phyloP scores from a whole-genome alignment of 202 grass and related monocot genomes.

The Bolboschoenoplectus hybrid region DNA sequence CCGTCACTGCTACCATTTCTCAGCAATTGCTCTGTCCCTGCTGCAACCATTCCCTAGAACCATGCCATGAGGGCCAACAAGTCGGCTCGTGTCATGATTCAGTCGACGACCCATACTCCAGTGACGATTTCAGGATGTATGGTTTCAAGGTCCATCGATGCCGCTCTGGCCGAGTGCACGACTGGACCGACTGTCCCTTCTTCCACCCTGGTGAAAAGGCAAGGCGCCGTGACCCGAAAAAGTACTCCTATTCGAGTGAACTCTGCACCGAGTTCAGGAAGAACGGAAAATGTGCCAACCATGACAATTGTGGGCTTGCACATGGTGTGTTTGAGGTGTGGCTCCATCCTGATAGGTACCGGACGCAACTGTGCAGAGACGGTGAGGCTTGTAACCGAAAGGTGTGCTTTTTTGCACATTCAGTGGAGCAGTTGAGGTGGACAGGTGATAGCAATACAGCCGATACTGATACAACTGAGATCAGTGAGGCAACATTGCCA shows the following conservation, averaged over 20 bases:
- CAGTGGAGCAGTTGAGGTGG: slow-evolving; percentile 53
- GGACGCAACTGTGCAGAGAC: slow-evolving; percentile 69
- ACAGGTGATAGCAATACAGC: no score
- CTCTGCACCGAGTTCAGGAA: no score
- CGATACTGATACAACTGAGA: neutral
- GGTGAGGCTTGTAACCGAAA: slow-evolving; percentile 54
- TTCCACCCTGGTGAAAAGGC: slow-evolving; percentile 71
- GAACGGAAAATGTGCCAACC: no score
- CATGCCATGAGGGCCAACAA: neutral
- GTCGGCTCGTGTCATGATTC: neutral
- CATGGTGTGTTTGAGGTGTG: no score
- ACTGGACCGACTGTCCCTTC: slow-evolving; percentile 68
- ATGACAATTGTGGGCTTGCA: no score
- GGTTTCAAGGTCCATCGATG: slow-evolving; percentile 70
- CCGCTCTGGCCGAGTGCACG: slow-evolving; percentile 49
- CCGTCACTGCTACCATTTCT: no score
- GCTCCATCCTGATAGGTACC: slow-evolving; percentile 36
- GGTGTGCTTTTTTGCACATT: slow-evolving; percentile 75
- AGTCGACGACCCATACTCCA: neutral
- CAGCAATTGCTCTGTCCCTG: no score
- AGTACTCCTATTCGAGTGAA: slow-evolving; percentile 50
- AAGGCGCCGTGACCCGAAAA: slow-evolving; percentile 49
- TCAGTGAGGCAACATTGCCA: neutral
- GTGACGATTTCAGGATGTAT: slow-evolving; percentile 70
- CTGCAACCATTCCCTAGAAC: neutral